A percentile compares a stretch with the other conserved stretches of the same genome.
Conservation (phyloP, 83 land plant species). For the Picea abies region DNA sequence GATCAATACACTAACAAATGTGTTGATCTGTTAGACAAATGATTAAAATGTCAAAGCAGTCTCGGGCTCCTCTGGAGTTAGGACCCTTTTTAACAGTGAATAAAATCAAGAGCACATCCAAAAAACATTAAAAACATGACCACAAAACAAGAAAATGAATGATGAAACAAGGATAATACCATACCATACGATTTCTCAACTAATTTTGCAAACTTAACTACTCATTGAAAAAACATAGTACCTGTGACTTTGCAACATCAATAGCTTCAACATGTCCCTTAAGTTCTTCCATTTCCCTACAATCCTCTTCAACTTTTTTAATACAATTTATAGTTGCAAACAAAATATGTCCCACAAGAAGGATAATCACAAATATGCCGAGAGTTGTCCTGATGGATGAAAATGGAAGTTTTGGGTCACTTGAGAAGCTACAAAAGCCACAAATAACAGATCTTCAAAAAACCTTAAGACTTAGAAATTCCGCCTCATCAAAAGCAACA, state of each 20-base stretch:
- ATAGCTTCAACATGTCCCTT: conserved; percentile 54
- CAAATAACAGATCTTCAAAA: neutral
- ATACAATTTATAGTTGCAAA: conserved; percentile 16
- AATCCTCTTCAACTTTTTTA: conserved; percentile 49
- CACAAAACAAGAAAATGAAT: neutral
- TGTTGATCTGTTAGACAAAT: neutral
- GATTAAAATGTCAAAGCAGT: neutral
- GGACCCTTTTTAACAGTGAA: neutral
- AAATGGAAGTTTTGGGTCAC: neutral
- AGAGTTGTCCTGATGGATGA: conserved; percentile 9
- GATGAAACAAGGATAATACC: neutral
- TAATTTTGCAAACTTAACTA: too few relatives aligned
- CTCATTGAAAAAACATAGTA: neutral
- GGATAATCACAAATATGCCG: conserved; percentile 16
- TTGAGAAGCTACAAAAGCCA: conserved; percentile 15
- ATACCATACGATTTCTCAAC: too few relatives aligned
- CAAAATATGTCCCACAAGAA: conserved; percentile 20
- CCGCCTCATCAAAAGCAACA: neutral
- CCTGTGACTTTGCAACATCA: conserved; percentile 57
- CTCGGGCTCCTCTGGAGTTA: neutral
- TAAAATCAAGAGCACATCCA: neutral
- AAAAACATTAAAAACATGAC: neutral
- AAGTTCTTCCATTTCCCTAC: conserved; percentile 48
- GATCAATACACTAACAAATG: too few relatives aligned
- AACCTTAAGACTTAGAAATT: neutral